These are phyloP conservation scores for Dictyostelium intermedium DNA, from an alignment of 78 protist species.

Conservation along the genomic window DNA sequence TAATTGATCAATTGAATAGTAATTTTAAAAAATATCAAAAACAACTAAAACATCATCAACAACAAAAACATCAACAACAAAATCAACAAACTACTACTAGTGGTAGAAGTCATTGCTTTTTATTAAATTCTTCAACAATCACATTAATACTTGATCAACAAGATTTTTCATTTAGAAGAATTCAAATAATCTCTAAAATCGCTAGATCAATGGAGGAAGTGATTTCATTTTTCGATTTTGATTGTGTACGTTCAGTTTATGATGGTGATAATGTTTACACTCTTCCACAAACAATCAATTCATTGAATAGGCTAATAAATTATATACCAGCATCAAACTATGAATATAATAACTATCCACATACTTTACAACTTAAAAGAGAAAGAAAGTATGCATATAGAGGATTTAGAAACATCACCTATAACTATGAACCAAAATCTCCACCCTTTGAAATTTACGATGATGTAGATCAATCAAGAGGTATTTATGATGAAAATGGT, in stretches of 20 bases:
- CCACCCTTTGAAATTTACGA: background rate
- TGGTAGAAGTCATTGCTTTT: background rate
- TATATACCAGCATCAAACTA: background rate
- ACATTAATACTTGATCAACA: background rate
- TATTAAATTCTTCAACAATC: background rate
- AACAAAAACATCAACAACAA: background rate
- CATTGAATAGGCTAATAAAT: background rate
- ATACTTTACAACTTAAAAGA: background rate
- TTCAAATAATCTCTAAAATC: background rate
- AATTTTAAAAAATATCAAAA: background rate
- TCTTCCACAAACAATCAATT: background rate
- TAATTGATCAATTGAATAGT: background rate
- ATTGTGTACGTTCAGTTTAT: background rate
- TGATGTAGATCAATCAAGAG: no score
- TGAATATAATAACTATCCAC: background rate
- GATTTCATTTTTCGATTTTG: background rate
- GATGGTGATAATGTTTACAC: background rate
- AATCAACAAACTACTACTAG: no score
- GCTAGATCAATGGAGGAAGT: background rate
- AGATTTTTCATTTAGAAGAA: background rate
- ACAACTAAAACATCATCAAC: background rate
- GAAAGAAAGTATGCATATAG: background rate
- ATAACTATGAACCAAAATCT: background rate
- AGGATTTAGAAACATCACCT: background rate
- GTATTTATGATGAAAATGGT: background rate